Base-by-base conservation (phyloP, 2,329 filamentous ascomycete genomes). In the Clarireedia hainanense region DNA sequence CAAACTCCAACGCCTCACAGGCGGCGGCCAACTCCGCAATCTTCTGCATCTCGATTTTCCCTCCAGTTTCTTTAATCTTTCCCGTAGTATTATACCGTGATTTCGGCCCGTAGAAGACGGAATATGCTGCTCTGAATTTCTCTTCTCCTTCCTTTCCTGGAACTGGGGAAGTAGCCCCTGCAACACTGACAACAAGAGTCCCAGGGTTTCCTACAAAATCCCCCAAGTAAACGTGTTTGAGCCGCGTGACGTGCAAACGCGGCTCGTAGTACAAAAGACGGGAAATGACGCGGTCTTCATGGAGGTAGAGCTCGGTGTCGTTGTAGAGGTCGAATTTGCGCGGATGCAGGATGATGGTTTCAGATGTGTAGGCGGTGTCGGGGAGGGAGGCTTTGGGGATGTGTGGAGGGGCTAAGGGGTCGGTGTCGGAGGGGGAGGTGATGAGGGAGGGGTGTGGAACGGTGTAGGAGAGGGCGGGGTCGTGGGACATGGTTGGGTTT, bases 1-100 rank as follows among this genome's bases (percentile, higher is more conserved):
- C 53, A 40, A 56, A 46, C 14, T 56, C 53, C 48, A 56, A 34
- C 24, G 47, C 53, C 48, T 52, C 47, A 27, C 37, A 45, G 7
- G 48, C 47, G 4, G 40, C 53, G 1, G 34, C 42, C 40, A 56
- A 52, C 9, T 56, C 53, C 2, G 39, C 48, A 26, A 52, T 36
- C 42, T 56, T 56, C 53, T 51, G 53, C 40, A 52, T 52, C 12
- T 52, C 40, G 3, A 52, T 5, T 24, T 45, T 34, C 12, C 37
- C 27, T 1, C 48, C 48, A 1, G 30, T 17, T 4, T 46, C 48
- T 24, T 45, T 40, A 4, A 51, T 15, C 24, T 47, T 47, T 7
- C 53, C 53, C 12, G 53, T 47, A 14, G 47, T 34, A n/a, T 56
- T 56, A 17, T 51, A 56, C 12, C 34, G 30, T 1, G 47, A 51